These are phyloP conservation scores for Blastomyces gilchristii DNA, from an alignment of 2,329 filamentous ascomycete genomes.

Conservation along the genomic window DNA sequence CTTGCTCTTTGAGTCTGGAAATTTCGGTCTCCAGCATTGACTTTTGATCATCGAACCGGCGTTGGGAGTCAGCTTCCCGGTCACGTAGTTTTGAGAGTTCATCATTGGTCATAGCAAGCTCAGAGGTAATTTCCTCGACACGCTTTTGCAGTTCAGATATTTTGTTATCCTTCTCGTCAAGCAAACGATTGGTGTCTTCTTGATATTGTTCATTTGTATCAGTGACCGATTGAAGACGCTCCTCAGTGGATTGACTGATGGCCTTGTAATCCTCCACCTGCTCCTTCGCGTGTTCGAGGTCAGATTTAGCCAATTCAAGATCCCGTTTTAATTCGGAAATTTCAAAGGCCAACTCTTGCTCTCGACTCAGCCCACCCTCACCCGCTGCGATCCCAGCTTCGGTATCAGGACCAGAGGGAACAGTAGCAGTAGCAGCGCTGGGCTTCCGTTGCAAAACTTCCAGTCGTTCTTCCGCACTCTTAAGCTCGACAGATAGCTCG, in stretches of 20 bases:
- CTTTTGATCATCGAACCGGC: conserved; percentile 72
- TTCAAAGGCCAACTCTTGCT: conserved; percentile 75
- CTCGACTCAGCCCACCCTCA: conserved; percentile 50
- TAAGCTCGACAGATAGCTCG: conserved; percentile 77
- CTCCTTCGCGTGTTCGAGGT: conserved; percentile 69
- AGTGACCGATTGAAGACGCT: conserved; percentile 69
- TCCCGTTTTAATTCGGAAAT: conserved; percentile 79
- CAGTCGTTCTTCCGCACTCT: conserved; percentile 78
- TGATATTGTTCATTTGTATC: conserved; percentile 76
- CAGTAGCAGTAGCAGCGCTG: conserved; percentile 47
- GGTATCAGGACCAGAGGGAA: conserved; percentile 36
- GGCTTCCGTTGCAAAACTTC: conserved; percentile 72
- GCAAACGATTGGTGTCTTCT: conserved; percentile 68
- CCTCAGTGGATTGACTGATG: conserved; percentile 78
- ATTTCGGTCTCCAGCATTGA: conserved; percentile 67
- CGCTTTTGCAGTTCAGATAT: conserved; percentile 75
- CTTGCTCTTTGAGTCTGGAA: conserved; percentile 69
- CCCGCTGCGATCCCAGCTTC: conserved; percentile 36
- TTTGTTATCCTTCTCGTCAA: conserved; percentile 67
- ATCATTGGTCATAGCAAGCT: conserved; percentile 69
- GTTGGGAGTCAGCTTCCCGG: conserved; percentile 63
- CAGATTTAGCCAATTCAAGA: conserved; percentile 66
- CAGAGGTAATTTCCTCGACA: conserved; percentile 69
- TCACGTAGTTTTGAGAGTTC: conserved; percentile 73
- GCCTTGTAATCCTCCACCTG: conserved; percentile 81